phyloP scores from a whole-genome alignment of 495 filamentous ascomycete genomes.

The Penicillium dipodomyicola region DNA sequence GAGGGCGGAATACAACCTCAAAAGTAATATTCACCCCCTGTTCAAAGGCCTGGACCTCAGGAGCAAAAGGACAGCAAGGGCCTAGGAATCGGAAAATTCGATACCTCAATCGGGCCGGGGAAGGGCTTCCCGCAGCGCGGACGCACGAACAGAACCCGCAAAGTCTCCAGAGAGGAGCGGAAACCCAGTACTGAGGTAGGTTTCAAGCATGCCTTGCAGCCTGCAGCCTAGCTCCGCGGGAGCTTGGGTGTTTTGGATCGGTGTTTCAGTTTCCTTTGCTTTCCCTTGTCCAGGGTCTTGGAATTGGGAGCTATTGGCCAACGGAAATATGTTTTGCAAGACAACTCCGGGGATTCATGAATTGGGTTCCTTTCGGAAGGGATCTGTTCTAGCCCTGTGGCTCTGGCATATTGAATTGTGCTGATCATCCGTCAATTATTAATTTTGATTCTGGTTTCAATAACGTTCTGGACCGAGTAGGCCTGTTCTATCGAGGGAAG shows the following conservation, averaged over 20 bases:
- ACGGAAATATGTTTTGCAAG: slow-evolving; percentile 1
- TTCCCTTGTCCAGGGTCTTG: slow-evolving; percentile 8
- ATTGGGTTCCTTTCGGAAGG: neutral
- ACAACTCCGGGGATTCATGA: slow-evolving; percentile 1
- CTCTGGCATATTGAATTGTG: neutral
- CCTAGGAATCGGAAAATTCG: slow-evolving; percentile 3
- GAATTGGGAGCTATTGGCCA: slow-evolving; percentile 1
- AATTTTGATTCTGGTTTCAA: neutral
- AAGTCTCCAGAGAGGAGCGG: slow-evolving; percentile 10
- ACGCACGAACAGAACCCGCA: slow-evolving; percentile 12
- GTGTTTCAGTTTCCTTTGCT: slow-evolving; percentile 21
- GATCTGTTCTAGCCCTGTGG: neutral
- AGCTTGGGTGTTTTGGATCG: slow-evolving; percentile 10
- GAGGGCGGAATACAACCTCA: neutral
- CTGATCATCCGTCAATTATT: neutral
- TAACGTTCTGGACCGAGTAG: neutral
- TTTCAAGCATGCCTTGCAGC: slow-evolving; percentile 34
- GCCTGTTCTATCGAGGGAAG: neutral
- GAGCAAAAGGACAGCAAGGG: slow-evolving; percentile 4
- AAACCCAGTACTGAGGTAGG: slow-evolving; percentile 25
- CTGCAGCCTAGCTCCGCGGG: slow-evolving; percentile 14
- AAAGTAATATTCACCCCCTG: neutral
- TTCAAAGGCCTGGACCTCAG: neutral
- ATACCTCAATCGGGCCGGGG: slow-evolving; percentile 9
- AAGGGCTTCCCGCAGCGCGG: slow-evolving; percentile 20